These are phyloP conservation scores for Syzygium jambos DNA, from an alignment of 345 rosid species.

Conservation along the genomic window DNA sequence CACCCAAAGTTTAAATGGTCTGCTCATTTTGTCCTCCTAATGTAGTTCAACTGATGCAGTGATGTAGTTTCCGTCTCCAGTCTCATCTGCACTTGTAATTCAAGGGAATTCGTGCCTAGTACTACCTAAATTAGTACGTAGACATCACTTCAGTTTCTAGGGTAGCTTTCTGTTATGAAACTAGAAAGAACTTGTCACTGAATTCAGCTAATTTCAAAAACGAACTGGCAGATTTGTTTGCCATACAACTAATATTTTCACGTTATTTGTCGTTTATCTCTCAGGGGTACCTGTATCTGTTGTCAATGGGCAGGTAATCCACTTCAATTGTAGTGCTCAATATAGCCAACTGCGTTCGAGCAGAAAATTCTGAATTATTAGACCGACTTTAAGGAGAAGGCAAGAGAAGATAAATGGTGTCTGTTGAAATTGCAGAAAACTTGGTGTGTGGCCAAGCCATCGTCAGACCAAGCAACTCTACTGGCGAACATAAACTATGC, in stretches of 20 bases:
- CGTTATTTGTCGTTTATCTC: background rate
- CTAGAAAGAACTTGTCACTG: background rate
- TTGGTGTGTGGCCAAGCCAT: slow-evolving; percentile 39
- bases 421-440: slow-evolving; percentile 6
- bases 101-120: background rate
- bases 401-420: background rate
- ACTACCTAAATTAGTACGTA: background rate
- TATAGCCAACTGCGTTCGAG: background rate
- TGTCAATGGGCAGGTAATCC: background rate
- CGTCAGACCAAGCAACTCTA: slow-evolving; percentile 20
- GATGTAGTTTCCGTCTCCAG: background rate
- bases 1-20: background rate
- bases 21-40: background rate
- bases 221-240: background rate
- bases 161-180: background rate
- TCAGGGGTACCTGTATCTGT: background rate
- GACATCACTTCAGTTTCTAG: background rate
- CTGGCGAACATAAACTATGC: slow-evolving; percentile 29
- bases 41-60: background rate
- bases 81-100: background rate
- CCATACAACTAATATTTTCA: background rate
- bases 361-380: background rate
- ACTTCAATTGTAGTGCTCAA: background rate
- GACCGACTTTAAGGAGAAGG: background rate
- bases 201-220: background rate